phyloP scores from a whole-genome alignment of 495 filamentous ascomycete species.

The Penicillium goetzii region DNA sequence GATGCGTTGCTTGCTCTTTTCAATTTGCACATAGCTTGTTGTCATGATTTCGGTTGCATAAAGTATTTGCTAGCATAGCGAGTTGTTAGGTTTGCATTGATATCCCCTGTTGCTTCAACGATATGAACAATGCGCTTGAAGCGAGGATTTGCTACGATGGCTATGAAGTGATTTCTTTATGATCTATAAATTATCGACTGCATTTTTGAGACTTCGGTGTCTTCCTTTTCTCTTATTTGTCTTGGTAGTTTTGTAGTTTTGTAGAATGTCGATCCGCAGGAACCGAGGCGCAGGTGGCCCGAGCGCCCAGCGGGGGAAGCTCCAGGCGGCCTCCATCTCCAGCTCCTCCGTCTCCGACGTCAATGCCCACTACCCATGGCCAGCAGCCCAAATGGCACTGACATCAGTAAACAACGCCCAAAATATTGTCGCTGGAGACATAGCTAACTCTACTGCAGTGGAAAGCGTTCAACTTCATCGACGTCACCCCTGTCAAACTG shows the following conservation, averaged over 20 bases:
- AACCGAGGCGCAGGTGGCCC: constrained; percentile 22
- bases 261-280: constrained; percentile 6
- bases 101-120: neutral
- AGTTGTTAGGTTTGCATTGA: neutral
- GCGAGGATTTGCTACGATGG: neutral
- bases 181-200: neutral
- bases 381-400: constrained; percentile 50
- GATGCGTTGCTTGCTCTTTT: neutral
- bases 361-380: constrained; percentile 35
- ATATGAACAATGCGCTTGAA: neutral
- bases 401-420: constrained; percentile 43
- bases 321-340: constrained; percentile 26
- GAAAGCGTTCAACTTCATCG: constrained; percentile 99
- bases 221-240: neutral
- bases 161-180: neutral
- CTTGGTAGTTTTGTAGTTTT: too few relatives aligned
- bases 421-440: neutral
- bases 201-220: neutral
- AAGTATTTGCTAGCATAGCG: constrained; percentile 8
- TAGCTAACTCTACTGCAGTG: constrained; percentile 60
- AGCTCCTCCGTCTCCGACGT: constrained; percentile 15
- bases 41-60: neutral
- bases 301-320: constrained; percentile 36
- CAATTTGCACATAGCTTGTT: constrained; percentile 14
- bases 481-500: constrained; percentile 81